Percentiles rank a stretch among this genome's conserved stretches.
phyloP scores from a whole-genome alignment of 495 filamentous ascomycete species.

The Penicillium alfredii region DNA sequence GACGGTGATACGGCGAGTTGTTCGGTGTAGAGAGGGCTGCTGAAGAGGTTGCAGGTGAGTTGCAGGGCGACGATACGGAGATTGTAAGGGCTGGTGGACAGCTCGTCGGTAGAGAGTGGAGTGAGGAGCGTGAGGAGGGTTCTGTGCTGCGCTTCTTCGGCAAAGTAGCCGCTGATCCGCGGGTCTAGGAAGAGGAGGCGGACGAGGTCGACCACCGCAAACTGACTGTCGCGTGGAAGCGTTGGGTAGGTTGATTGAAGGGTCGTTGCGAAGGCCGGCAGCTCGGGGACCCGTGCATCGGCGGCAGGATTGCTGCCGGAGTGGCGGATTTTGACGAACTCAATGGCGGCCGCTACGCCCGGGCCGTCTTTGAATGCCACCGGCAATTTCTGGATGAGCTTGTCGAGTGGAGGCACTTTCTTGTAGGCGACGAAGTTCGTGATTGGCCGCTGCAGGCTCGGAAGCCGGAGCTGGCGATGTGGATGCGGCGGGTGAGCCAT shows the following conservation, averaged over 20 bases:
- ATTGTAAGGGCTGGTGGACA: constrained; percentile 61
- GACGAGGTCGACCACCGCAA: constrained; percentile 77
- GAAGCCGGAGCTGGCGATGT: constrained; percentile 63
- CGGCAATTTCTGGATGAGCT: constrained; percentile 71
- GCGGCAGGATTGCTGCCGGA: constrained; percentile 29
- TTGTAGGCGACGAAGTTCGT: constrained; percentile 65
- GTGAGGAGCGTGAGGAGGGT: constrained; percentile 61
- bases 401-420: constrained; percentile 78
- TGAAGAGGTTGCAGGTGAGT: constrained; percentile 59
- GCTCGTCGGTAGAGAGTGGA: constrained; percentile 42
- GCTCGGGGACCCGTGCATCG: constrained; percentile 44
- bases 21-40: constrained; percentile 43
- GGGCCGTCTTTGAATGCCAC: constrained; percentile 45
- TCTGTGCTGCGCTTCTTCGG: constrained; percentile 59
- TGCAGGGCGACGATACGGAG: constrained; percentile 75
- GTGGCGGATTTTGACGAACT: constrained; percentile 52
- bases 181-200: constrained; percentile 71
- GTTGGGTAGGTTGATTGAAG: constrained; percentile 24
- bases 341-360: constrained; percentile 50
- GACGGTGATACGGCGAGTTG: constrained; percentile 32
- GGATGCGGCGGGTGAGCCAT: constrained; percentile 75
- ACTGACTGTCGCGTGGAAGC: constrained; percentile 47
- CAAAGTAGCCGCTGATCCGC: constrained; percentile 81
- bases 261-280: constrained; percentile 40
- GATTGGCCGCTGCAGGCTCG: constrained; percentile 57